Evolutionary conservation across 192 early-diverging fungal genomes (phyloP).

Genomic region (Pecoramyces ruminantium): DNA sequence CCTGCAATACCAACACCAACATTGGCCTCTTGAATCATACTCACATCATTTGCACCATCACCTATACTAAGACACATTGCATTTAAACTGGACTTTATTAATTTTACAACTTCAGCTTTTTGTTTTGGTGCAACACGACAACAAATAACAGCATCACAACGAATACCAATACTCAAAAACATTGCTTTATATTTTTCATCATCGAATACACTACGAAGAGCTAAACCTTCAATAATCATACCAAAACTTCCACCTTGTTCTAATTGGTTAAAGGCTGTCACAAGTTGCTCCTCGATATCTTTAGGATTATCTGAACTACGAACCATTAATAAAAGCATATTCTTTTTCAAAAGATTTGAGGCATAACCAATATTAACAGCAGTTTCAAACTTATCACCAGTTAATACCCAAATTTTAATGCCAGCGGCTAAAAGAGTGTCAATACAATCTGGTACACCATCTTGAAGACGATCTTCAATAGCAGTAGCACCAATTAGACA

Average conservation of each 20-base stretch:
- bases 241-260: slow-evolving; percentile 16
- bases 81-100: slow-evolving; percentile 71
- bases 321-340: slow-evolving; percentile 63
- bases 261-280: background rate
- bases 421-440: background rate
- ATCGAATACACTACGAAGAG: slow-evolving; percentile 58
- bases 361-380: slow-evolving; percentile 16
- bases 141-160: slow-evolving; percentile 80
- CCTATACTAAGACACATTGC: slow-evolving; percentile 86
- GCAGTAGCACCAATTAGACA: background rate
- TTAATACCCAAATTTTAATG: background rate
- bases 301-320: slow-evolving; percentile 24
- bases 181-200: slow-evolving; percentile 30
- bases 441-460: background rate
- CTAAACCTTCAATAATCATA: slow-evolving; percentile 81
- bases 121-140: slow-evolving; percentile 94
- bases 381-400: background rate
- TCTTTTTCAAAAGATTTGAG: slow-evolving; percentile 70
- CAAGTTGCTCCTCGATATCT: slow-evolving; percentile 2
- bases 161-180: slow-evolving; percentile 54
- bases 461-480: background rate
- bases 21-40: slow-evolving; percentile 71
- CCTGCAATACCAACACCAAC: slow-evolving; percentile 89
- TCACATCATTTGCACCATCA: slow-evolving; percentile 72
- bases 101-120: slow-evolving; percentile 80